phyloP scores from a whole-genome alignment of 441 rosid species.

The Flueggea neowawraea region DNA sequence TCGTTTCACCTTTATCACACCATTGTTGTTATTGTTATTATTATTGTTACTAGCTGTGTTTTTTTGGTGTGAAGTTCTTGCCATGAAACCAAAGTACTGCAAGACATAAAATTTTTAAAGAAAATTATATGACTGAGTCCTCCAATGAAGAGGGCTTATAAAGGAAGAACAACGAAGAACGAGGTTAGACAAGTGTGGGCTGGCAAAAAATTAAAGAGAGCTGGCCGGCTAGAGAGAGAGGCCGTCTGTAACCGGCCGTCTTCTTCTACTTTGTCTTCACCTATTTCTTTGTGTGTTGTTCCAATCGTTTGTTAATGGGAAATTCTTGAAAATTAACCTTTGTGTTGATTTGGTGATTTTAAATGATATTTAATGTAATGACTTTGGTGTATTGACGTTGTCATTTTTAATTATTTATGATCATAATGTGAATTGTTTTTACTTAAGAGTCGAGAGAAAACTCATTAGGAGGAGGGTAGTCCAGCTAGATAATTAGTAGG shows the following conservation, averaged over 20 bases:
- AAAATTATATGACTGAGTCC: slow-evolving; percentile 21
- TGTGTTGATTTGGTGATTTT: background rate
- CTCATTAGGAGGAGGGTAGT: no score
- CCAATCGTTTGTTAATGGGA: slow-evolving; percentile 3
- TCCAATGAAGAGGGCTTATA: slow-evolving; percentile 30
- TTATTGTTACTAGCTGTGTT: slow-evolving; percentile 11
- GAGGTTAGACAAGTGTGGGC: slow-evolving; percentile 17
- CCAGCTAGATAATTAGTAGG: no score
- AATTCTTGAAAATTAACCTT: background rate
- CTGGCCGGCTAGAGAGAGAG: slow-evolving; percentile 37
- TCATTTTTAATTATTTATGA: background rate
- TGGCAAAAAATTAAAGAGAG: slow-evolving; percentile 20
- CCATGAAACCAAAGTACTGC: background rate
- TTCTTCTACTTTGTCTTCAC: slow-evolving; percentile 31
- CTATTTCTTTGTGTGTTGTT: slow-evolving; percentile 21
- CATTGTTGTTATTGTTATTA: slow-evolving; percentile 14
- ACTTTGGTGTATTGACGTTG: slow-evolving; percentile 4
- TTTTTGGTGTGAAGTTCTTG: background rate
- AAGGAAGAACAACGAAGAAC: slow-evolving; percentile 18
- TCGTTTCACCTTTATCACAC: slow-evolving; percentile 49
- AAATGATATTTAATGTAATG: background rate
- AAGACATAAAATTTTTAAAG: background rate
- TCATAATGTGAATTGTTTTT: background rate
- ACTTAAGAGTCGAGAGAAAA: no score
- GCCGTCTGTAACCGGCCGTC: slow-evolving; percentile 56